These are phyloP conservation scores for Irpex rosettiformis DNA, from an alignment of 1,284 basidiomycete genomes.

Conservation along the genomic window DNA sequence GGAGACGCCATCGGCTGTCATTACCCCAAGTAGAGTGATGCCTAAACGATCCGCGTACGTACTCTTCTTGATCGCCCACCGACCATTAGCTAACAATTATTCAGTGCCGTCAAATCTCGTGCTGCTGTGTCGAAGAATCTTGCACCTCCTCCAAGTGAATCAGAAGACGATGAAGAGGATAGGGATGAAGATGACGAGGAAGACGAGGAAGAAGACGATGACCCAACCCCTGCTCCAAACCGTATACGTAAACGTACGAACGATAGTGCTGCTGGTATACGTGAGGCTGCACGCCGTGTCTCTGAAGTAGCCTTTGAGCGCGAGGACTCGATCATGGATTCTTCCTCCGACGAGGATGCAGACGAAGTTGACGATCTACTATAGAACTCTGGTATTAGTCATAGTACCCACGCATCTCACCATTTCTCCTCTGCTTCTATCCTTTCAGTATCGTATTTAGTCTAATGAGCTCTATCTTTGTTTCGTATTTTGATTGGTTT, in stretches of 20 bases:
- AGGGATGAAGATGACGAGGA: constrained; percentile 30
- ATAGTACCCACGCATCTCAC: neutral
- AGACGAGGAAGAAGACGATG: constrained; percentile 30
- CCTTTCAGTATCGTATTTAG: neutral
- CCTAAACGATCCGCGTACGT: constrained; percentile 34
- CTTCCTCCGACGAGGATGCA: constrained; percentile 27
- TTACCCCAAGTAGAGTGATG: constrained; percentile 30
- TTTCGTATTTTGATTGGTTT: neutral
- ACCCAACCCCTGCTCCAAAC: constrained; percentile 28
- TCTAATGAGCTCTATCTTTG: neutral
- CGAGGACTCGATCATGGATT: constrained; percentile 23
- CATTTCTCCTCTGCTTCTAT: neutral
- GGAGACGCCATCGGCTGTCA: constrained; percentile 20
- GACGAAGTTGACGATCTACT: constrained; percentile 27
- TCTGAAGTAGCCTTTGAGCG: constrained; percentile 20
- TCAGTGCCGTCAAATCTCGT: constrained; percentile 24
- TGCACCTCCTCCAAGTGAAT: constrained; percentile 15
- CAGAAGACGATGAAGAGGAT: constrained; percentile 38
- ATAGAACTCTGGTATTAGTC: neutral
- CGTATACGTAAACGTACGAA: constrained; percentile 4
- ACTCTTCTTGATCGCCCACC: too few species aligned
- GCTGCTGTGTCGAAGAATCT: constrained; percentile 23
- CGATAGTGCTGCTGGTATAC: constrained; percentile 6
- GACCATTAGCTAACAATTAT: too few species aligned
- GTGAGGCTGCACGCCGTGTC: constrained; percentile 16